These are phyloP conservation scores for Cynara cardunculus DNA, from an alignment of 129 eudicot genomes.

Conservation along the genomic window DNA sequence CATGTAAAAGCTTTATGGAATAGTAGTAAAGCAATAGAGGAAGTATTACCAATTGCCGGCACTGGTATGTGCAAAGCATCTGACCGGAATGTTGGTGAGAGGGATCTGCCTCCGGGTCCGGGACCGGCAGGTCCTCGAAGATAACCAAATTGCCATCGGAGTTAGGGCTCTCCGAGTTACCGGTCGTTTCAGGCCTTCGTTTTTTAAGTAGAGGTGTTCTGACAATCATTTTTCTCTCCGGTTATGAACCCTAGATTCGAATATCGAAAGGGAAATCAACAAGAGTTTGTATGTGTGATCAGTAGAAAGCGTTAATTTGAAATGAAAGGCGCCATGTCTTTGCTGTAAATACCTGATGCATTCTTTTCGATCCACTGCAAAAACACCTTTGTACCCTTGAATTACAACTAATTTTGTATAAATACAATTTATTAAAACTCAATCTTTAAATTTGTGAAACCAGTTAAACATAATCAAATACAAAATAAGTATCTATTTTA, in stretches of 20 bases:
- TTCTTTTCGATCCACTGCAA: too few species aligned
- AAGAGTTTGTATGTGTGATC: conserved; percentile 10
- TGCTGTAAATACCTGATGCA: conserved; percentile 2
- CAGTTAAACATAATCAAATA: too few species aligned
- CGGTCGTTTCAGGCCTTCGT: conserved; percentile 51
- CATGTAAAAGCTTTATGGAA: not conserved
- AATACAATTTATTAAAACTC: too few species aligned
- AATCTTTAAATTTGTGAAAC: too few species aligned
- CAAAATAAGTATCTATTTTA: too few species aligned
- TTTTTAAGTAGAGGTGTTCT: conserved; percentile 71
- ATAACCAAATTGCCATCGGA: conserved; percentile 52
- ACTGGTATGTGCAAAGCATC: conserved; percentile 92
- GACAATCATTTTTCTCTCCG: conserved; percentile 48
- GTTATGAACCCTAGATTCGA: not conserved
- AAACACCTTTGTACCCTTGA: too few species aligned
- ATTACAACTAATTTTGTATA: too few species aligned
- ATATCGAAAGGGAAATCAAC: not conserved
- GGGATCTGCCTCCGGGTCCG: conserved; percentile 37
- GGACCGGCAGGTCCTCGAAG: conserved; percentile 63
- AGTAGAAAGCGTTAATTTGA: conserved; percentile 27
- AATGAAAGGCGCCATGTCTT: conserved; percentile 40
- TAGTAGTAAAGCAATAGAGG: not conserved
- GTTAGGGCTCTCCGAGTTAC: conserved; percentile 50
- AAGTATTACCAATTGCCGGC: conserved; percentile 77
- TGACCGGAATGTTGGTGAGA: conserved; percentile 49